Conservation (phyloP, 306 rosid genomes). For the Hylodesmum podocarpum region DNA sequence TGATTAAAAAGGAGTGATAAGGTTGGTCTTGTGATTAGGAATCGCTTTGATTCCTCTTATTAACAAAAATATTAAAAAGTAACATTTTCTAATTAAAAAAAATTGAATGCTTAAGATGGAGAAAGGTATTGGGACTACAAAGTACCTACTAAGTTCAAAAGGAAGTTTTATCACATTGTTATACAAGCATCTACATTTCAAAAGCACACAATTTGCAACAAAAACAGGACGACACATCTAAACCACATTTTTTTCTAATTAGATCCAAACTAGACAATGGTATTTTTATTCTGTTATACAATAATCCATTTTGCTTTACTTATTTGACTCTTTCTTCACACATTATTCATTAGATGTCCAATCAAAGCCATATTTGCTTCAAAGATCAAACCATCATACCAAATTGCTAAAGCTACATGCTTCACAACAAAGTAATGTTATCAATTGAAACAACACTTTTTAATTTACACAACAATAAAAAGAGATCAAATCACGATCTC, state of each 20-base stretch:
- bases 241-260: background rate
- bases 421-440: background rate
- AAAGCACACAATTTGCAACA: background rate
- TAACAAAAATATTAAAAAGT: no score
- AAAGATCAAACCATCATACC: background rate
- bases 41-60: no score
- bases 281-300: background rate
- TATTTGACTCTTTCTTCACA: background rate
- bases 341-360: background rate
- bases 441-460: background rate
- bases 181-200: background rate
- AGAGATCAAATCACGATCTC: background rate
- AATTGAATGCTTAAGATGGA: no score
- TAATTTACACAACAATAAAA: background rate
- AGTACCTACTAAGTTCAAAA: background rate
- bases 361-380: background rate
- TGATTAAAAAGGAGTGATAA: no score
- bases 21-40: no score
- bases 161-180: background rate
- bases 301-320: background rate
- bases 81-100: no score
- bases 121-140: background rate
- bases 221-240: background rate
- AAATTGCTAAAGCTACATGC: constrained; percentile 1
- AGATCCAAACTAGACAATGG: background rate